phyloP scores from a whole-genome alignment of 2,329 filamentous ascomycete species.

The Colletotrichum sp. region DNA sequence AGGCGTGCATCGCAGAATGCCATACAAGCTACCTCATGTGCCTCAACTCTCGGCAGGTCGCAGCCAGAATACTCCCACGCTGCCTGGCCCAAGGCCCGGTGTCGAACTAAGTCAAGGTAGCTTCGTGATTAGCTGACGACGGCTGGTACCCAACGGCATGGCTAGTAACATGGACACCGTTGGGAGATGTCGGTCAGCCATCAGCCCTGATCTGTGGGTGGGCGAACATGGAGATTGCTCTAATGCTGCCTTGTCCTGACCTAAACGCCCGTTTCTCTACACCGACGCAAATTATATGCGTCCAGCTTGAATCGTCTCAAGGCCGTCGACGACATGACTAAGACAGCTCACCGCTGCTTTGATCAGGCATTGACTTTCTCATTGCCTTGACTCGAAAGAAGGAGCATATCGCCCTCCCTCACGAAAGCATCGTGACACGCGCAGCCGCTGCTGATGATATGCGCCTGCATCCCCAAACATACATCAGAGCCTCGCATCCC shows the following conservation, averaged over 20 bases:
- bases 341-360: slow-evolving; percentile 16
- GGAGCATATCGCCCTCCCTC: background rate
- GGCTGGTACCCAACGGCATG: background rate
- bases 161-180: background rate
- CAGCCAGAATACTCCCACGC: background rate
- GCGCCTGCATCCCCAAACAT: background rate
- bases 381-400: background rate
- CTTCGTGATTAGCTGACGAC: background rate
- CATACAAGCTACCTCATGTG: background rate
- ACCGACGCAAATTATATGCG: background rate
- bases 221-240: background rate
- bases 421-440: background rate
- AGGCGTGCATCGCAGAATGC: background rate
- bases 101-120: background rate
- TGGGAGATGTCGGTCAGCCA: slow-evolving; percentile 2
- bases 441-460: background rate
- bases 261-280: background rate
- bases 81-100: background rate
- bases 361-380: background rate
- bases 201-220: background rate
- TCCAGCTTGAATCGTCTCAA: background rate
- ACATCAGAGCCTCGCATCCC: background rate
- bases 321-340: background rate
- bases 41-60: background rate
- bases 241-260: background rate